Conservation (phyloP, 2,329 filamentous ascomycete species). For the Colletotrichum liriopes region DNA sequence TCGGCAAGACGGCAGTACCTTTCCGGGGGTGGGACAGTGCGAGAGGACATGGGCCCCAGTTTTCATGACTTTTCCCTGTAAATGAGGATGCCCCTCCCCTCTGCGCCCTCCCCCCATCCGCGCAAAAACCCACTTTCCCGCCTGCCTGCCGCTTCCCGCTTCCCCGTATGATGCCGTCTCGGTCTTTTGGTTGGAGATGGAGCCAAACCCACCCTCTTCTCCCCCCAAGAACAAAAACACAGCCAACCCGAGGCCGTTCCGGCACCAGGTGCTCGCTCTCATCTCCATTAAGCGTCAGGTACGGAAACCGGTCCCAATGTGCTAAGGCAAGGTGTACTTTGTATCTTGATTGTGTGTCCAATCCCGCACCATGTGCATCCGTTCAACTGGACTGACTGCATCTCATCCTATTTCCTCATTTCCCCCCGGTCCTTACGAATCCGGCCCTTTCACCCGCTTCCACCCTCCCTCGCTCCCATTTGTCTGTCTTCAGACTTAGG, state of each 20-base stretch:
- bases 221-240: background rate
- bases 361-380: background rate
- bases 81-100: background rate
- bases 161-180: constrained; percentile 19
- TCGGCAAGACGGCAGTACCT: background rate
- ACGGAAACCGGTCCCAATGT: background rate
- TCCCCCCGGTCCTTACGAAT: constrained; percentile 26
- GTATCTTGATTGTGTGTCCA: background rate
- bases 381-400: background rate
- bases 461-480: background rate
- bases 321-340: background rate
- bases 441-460: background rate
- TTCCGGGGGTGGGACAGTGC: constrained; percentile 24
- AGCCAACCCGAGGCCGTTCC: background rate
- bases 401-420: constrained; percentile 27
- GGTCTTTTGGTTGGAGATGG: background rate
- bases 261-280: constrained; percentile 1
- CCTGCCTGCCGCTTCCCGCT: constrained; percentile 27
- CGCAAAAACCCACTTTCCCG: constrained; percentile 24
- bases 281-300: constrained; percentile 8
- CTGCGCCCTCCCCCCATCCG: constrained; percentile 6
- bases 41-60: background rate
- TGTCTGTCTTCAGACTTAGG: background rate
- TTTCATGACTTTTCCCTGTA: background rate
- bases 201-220: background rate